Evolutionary conservation across 2,329 filamentous ascomycete genomes (phyloP).

Genomic region (Neurospora sp.): DNA sequence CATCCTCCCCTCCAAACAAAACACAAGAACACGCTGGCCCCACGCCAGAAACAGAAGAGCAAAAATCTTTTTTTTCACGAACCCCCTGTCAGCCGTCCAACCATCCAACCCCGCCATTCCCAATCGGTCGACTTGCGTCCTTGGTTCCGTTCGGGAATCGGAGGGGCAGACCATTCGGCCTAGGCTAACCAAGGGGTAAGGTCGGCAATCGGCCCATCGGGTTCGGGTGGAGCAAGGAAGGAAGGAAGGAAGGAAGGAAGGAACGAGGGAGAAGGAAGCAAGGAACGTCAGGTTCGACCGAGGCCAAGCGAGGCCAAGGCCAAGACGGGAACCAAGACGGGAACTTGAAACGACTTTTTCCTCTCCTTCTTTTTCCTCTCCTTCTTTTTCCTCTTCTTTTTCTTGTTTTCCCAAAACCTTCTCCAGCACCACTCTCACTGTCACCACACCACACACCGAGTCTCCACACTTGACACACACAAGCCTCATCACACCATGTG

Average conservation of each 20-base stretch:
- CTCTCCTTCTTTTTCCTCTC: too few species aligned
- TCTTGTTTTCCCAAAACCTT: not conserved
- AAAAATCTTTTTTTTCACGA: not conserved
- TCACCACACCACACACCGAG: not conserved
- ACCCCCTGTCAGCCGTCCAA: not conserved
- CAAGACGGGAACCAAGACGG: not conserved
- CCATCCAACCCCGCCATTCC: not conserved
- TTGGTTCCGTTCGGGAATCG: not conserved
- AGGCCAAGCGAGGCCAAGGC: not conserved
- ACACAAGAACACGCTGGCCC: not conserved
- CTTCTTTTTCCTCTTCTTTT: not conserved
- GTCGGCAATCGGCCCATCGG: not conserved
- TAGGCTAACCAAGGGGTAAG: not conserved
- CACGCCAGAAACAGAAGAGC: not conserved
- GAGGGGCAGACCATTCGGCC: not conserved
- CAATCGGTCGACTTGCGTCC: not conserved
- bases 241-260: not conserved
- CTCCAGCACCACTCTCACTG: not conserved
- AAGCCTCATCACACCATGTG: not conserved
- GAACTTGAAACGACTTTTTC: not conserved
- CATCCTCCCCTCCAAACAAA: not conserved
- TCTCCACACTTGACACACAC: not conserved
- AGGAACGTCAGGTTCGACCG: not conserved
- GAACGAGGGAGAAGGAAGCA: not conserved
- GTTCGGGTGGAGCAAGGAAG: not conserved